Percentiles rank a stretch among this genome's conserved stretches.
These are phyloP conservation scores for Escallonia herrerae DNA, from an alignment of 129 eudicot species.

Conservation along the genomic window DNA sequence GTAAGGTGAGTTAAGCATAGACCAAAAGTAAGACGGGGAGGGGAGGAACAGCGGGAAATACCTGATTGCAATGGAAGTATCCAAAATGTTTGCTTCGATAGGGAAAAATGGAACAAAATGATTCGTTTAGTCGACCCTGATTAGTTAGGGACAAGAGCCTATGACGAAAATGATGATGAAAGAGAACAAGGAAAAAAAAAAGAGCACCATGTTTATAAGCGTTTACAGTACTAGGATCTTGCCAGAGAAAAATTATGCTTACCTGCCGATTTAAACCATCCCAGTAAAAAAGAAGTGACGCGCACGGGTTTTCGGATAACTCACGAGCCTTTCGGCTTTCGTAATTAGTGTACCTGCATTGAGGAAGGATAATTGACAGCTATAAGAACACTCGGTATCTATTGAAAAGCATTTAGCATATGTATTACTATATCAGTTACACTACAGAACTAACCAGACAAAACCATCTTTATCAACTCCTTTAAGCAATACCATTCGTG, in stretches of 20 bases:
- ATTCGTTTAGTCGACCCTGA: not conserved
- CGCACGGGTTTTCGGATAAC: slow-evolving; percentile 72
- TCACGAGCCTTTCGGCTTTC: slow-evolving; percentile 83
- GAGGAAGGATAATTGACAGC: not conserved
- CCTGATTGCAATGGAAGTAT: too few relatives aligned
- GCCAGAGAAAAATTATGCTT: slow-evolving; percentile 3
- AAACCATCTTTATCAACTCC: slow-evolving; percentile 88
- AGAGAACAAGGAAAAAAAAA: not conserved
- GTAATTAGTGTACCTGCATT: slow-evolving; percentile 82
- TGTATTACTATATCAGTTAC: slow-evolving; percentile 12
- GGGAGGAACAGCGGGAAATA: too few relatives aligned
- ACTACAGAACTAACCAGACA: slow-evolving; percentile 67
- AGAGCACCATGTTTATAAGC: not conserved
- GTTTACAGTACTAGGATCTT: not conserved
- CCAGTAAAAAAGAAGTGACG: slow-evolving; percentile 86
- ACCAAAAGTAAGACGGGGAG: too few relatives aligned
- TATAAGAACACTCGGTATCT: not conserved
- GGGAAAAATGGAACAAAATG: too few relatives aligned
- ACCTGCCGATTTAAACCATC: slow-evolving; percentile 90
- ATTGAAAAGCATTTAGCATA: slow-evolving; percentile 1
- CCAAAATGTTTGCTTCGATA: too few relatives aligned
- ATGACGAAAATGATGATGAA: not conserved
- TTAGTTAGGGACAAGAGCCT: not conserved
- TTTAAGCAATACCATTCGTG: slow-evolving; percentile 94
- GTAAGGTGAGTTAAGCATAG: too few relatives aligned